Evolutionary conservation across 257 asterid genomes (phyloP), one percentile per base, ranked within the genome.

Genomic region (Forsythia suspensa): DNA sequence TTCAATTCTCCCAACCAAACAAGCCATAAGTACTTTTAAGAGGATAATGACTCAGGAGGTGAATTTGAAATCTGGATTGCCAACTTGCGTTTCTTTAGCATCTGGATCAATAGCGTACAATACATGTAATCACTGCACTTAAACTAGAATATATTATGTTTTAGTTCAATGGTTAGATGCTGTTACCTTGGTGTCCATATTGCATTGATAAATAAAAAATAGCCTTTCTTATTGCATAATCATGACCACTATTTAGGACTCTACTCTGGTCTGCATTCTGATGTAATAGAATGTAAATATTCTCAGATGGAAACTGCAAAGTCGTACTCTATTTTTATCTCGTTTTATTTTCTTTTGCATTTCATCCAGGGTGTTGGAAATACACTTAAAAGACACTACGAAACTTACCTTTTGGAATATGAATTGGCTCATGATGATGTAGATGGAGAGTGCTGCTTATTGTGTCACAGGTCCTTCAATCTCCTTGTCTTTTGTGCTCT

Each of bases 371-470:
- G 99, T 52, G 99, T 94, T 71, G 99, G 99, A 73, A 96, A 96
- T 83, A 96, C 99, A 3, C 95, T 96, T 40, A 96, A 96, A 84
- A 87, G 99, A 81, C 99, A 96, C 85, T 96, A 96, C 10, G 99
- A 96, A 80, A 94, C 99, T 3, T 96, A 96, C 84, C 98, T 96
- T 46, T 84, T 96, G 87, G 99, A 96, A 83, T 94, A 96, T 44
- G 99, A 96, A 89, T 83, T 96, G 86, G 99, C 99, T 63, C 99
- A 96, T 55, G 99, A 96, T 55, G 99, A 96, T 36, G 99, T 96
- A 42, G 99, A 94, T 82, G 99, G 99, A 76, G 99, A 96, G 87
- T 96, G 98, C 87, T 96, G 99, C 85, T 89, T 96, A 77, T 82
- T 96, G 82, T 96, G 99, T 85, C 98, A 84, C 94, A 96, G 99